phyloP scores from a whole-genome alignment of 768 basidiomycete species.

The Fomitopsis serialis region DNA sequence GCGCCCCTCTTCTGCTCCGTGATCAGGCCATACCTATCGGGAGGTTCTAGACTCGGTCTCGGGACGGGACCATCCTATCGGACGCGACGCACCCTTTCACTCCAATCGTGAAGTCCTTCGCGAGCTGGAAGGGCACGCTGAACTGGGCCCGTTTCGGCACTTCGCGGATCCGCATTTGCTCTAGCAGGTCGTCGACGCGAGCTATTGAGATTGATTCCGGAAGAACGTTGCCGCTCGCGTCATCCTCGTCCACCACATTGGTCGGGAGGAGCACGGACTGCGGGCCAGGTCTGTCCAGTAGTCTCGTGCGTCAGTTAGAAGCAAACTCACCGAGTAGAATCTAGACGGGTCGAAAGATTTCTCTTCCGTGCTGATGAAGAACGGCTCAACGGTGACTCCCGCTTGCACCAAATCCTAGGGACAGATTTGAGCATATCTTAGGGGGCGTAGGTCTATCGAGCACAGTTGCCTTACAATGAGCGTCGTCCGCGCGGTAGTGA shows the following conservation, averaged over 20 bases:
- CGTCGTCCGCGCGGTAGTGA: slow-evolving; percentile 68
- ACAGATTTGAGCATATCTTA: neutral
- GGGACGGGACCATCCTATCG: neutral
- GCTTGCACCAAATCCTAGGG: slow-evolving; percentile 74
- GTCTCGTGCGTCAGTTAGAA: neutral
- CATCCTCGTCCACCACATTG: slow-evolving; percentile 46
- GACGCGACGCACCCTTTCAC: slow-evolving; percentile 63
- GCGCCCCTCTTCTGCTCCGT: slow-evolving; percentile 82
- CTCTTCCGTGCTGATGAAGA: slow-evolving; percentile 73
- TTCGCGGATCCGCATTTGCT: slow-evolving; percentile 79
- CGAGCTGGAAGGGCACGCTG: slow-evolving; percentile 76
- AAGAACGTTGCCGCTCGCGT: slow-evolving; percentile 41
- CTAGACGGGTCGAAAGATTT: slow-evolving; percentile 66
- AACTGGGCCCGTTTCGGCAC: slow-evolving; percentile 80
- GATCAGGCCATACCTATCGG: slow-evolving; percentile 79
- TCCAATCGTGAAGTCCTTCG: slow-evolving; percentile 67
- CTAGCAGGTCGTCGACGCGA: slow-evolving; percentile 71
- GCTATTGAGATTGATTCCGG: slow-evolving; percentile 71
- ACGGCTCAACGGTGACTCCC: slow-evolving; percentile 78
- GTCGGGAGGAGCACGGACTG: slow-evolving; percentile 60
- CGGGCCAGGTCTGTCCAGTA: too few relatives aligned
- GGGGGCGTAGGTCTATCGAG: too few relatives aligned
- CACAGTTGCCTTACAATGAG: slow-evolving; percentile 39
- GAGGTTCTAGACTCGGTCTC: slow-evolving; percentile 2
- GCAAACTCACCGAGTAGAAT: slow-evolving; percentile 66